A percentile compares a stretch with the other conserved stretches of the same genome.
Conservation (phyloP, 495 filamentous ascomycete genomes). For the Pseudevernia furfuracea region DNA sequence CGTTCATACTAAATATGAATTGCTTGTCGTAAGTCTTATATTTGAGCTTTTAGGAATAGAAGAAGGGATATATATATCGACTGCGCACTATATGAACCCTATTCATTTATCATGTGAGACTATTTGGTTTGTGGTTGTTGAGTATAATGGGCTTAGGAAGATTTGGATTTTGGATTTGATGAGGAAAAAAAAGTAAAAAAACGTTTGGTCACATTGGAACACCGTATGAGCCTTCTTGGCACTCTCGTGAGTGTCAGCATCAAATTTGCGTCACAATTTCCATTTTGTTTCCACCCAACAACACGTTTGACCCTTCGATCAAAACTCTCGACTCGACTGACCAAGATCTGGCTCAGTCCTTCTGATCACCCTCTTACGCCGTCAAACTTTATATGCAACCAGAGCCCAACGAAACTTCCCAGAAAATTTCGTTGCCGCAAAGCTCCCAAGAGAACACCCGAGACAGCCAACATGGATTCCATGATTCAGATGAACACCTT, state of each 20-base stretch:
- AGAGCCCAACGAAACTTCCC: constrained; percentile 58
- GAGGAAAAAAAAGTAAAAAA: too few relatives aligned
- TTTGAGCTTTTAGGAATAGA: too few relatives aligned
- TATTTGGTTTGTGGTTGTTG: too few relatives aligned
- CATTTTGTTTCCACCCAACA: neutral
- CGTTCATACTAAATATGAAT: too few relatives aligned
- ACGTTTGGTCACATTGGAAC: too few relatives aligned
- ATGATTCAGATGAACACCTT: constrained; percentile 40
- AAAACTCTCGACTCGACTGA: constrained; percentile 27
- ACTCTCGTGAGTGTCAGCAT: neutral
- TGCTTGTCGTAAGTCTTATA: too few relatives aligned
- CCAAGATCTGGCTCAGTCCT: constrained; percentile 62
- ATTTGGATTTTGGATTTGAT: too few relatives aligned
- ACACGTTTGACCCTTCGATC: neutral
- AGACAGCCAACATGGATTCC: constrained; percentile 69
- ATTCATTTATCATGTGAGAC: too few relatives aligned
- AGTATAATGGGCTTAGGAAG: too few relatives aligned
- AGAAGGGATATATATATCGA: too few relatives aligned
- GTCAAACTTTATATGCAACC: constrained; percentile 80
- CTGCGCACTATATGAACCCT: too few relatives aligned
- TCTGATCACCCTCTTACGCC: constrained; percentile 31
- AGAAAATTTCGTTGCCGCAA: constrained; percentile 43
- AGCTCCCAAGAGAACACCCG: constrained; percentile 36
- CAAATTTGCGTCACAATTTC: neutral
- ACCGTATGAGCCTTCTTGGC: neutral